Evolutionary conservation across 1,139 yeast genomes (phyloP).

Genomic region (Meyerozyma sp.): DNA sequence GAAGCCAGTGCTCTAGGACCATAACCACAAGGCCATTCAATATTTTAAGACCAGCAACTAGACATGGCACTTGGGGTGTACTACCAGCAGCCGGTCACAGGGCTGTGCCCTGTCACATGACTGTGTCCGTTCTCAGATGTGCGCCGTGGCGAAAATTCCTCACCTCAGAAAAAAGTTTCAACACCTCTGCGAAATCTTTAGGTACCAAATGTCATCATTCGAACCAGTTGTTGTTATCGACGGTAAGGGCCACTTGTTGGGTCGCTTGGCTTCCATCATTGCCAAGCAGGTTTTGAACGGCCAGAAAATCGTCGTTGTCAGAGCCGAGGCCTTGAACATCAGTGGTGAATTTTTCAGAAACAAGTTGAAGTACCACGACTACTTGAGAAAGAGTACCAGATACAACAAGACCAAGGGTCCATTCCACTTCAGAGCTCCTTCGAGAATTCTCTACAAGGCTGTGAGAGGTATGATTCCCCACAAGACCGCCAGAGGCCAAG

Average conservation of each 20-base stretch:
- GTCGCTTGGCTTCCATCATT: conserved; percentile 98
- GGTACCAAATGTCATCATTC: conserved; percentile 69
- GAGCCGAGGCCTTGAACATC: conserved; percentile 97
- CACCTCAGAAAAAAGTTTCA: conserved; percentile 1
- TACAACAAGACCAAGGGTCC: conserved; percentile 99
- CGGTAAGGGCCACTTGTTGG: conserved; percentile 99
- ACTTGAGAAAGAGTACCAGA: conserved; percentile 98
- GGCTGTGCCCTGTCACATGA: conserved; percentile 1
- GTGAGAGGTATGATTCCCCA: conserved; percentile 99
- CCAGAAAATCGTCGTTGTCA: conserved; percentile 95
- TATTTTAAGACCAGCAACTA: no score
- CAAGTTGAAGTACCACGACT: conserved; percentile 99
- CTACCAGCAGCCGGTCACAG: background rate
- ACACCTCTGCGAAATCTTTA: background rate
- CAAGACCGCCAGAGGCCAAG: conserved; percentile 99
- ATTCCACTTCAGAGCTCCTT: conserved; percentile 99
- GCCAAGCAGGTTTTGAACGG: conserved; percentile 99
- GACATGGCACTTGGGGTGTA: no score
- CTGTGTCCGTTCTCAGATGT: background rate
- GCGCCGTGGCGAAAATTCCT: conserved; percentile 2
- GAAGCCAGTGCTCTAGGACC: no score
- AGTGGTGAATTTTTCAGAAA: conserved; percentile 99
- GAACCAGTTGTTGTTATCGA: conserved; percentile 97
- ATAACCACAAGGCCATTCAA: no score
- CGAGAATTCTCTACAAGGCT: conserved; percentile 99